Percentiles rank a stretch among this genome's conserved stretches.
These are phyloP conservation scores for Epichloe typhina DNA, from an alignment of 2,329 filamentous ascomycete species.

Conservation along the genomic window DNA sequence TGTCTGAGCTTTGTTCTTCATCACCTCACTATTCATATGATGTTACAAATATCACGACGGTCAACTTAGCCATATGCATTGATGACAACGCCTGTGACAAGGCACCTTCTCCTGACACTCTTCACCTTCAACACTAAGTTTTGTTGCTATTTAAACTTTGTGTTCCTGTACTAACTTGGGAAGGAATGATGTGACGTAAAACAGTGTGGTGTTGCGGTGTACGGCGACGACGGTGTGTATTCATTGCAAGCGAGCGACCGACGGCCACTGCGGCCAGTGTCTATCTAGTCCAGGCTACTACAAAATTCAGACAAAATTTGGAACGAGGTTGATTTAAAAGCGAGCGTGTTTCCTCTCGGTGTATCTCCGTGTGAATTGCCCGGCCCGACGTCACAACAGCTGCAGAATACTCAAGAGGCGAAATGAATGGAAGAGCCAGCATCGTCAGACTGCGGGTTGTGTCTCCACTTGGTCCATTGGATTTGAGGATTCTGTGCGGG, in stretches of 20 bases:
- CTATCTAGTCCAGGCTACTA: neutral
- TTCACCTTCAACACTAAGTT: neutral
- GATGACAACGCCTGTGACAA: constrained; percentile 34
- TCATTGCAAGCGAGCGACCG: neutral
- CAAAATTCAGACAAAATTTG: neutral
- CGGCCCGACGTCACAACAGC: neutral
- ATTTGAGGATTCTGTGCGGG: neutral
- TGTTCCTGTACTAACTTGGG: constrained; percentile 3
- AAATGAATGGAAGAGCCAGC: neutral
- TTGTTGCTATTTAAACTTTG: neutral
- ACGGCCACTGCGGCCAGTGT: neutral
- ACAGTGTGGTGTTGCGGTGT: neutral
- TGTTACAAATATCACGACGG: constrained; percentile 33
- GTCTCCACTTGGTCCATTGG: neutral
- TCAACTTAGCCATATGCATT: constrained; percentile 35
- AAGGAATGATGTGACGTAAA: neutral
- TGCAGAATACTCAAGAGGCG: neutral
- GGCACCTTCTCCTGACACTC: constrained; percentile 22
- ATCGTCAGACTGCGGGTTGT: neutral
- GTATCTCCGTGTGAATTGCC: neutral
- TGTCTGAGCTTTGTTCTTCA: neutral
- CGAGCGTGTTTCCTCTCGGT: no score
- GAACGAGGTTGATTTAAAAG: no score
- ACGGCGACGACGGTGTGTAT: neutral
- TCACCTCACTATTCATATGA: constrained; percentile 19